Base-by-base conservation (phyloP, 202 grass and related monocot genomes). In the Setaria viridis region DNA sequence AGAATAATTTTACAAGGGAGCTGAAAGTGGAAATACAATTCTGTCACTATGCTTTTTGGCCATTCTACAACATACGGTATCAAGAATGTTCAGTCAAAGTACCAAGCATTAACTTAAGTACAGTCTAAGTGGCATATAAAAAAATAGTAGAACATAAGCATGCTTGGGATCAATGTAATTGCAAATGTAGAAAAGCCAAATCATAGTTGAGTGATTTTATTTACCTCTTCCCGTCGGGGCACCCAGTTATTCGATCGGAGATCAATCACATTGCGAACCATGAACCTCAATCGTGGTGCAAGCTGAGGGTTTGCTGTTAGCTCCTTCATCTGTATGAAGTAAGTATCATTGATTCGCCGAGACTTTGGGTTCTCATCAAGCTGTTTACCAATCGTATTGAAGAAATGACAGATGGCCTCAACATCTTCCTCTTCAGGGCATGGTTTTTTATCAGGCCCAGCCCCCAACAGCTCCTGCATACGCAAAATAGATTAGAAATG, bases 391-490 rank as follows among this genome's bases (percentile, higher is more conserved):
- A 93, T 90, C 0, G 94, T 96, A 74, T 90, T 96, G 71, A 96
- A 96, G 70, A 96, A 88, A 78, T 96, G 94, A 60, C 94, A 93
- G 48, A 96, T 93, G 49, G 91, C 94, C 73, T 96, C 94, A 0
- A 96, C 82, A 49, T 93, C 91, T 86, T 93, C 94, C 82, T 96
- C 94, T 10, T 92, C 91, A 82, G 93, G 95, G 70, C 93, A 98
- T 43, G 84, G 48, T 59, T 94, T 94, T 78, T 65, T 91, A 71
- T 98, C 95, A 70, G 81, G 70, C 56, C 89, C 94, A 63, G 79
- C 69, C 19, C 93, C 95, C 76, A 98, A 80, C 55, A 98, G 50
- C 73, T 95, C 84, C 95, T 98, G 57, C 70, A 89, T 42, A 65
- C 1, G 34, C n/a, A 54, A 62, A 56, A 78, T 58, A 7, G n/a